phyloP scores from a whole-genome alignment of 2,329 filamentous ascomycete species.

The Ceratocystis cacaofunesta region DNA sequence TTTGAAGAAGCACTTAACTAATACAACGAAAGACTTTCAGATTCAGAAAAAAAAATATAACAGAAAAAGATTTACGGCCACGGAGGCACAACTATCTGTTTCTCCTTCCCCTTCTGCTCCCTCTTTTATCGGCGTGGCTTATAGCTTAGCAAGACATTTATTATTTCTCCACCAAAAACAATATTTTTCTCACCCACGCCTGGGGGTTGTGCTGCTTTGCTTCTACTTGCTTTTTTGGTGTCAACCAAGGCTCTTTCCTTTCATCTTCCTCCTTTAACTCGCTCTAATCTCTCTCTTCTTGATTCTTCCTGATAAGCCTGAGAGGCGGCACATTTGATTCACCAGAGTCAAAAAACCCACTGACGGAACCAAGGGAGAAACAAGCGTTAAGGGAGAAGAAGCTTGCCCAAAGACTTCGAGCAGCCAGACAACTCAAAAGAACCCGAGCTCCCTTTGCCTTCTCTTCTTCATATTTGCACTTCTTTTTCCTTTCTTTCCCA shows the following conservation, averaged over 20 bases:
- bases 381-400: conserved; percentile 4
- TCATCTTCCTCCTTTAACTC: background rate
- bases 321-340: conserved; percentile 8
- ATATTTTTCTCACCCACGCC: background rate
- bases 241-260: background rate
- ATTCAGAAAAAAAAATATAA: background rate
- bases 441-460: conserved; percentile 3
- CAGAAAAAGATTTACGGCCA: background rate
- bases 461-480: conserved; percentile 4
- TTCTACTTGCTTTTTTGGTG: background rate
- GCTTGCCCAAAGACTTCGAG: background rate
- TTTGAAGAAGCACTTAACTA: background rate
- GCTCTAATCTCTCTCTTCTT: background rate
- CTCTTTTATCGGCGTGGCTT: background rate
- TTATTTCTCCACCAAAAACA: background rate
- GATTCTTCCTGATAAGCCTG: background rate
- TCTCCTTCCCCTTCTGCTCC: background rate
- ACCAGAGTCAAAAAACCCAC: background rate
- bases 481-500: conserved; percentile 1
- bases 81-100: background rate
- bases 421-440: conserved; percentile 8
- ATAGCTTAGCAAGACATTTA: conserved; percentile 5
- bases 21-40: background rate
- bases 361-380: conserved; percentile 4
- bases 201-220: background rate